Conservation (phyloP, 2,329 filamentous ascomycete species). For the Magnaporthiopsis incrustans region DNA sequence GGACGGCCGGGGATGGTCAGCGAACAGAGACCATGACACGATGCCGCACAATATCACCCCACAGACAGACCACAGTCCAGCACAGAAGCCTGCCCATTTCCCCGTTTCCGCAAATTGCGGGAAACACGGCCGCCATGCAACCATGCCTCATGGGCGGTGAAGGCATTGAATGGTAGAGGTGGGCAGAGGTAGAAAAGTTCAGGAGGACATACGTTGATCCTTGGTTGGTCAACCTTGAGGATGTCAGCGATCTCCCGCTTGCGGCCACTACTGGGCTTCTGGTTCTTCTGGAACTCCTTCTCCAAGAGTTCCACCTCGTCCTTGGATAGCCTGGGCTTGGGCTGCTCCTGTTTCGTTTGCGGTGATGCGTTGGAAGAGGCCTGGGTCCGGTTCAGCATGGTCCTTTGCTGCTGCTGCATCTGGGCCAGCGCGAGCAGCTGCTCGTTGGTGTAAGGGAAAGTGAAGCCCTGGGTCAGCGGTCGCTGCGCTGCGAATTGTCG, state of each 20-base stretch:
- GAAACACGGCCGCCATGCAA: background rate
- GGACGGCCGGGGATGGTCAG: constrained; percentile 20
- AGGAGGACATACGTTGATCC: constrained; percentile 47
- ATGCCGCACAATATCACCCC: background rate
- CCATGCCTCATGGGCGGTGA: background rate
- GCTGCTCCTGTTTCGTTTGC: constrained; percentile 30
- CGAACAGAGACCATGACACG: background rate
- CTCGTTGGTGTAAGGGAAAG: constrained; percentile 10
- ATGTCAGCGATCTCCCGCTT: constrained; percentile 54
- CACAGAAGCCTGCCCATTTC: background rate
- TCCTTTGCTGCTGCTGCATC: constrained; percentile 14
- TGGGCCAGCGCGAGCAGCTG: constrained; percentile 12
- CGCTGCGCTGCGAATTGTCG: constrained; percentile 1
- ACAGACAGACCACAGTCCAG: background rate
- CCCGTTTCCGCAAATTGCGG: background rate
- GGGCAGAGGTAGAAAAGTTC: constrained; percentile 11
- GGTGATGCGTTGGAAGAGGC: constrained; percentile 14
- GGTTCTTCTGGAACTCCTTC: constrained; percentile 54
- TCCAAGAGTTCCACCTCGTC: constrained; percentile 53
- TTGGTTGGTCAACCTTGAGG: constrained; percentile 54
- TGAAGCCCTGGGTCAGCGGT: constrained; percentile 7
- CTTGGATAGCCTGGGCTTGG: constrained; percentile 47
- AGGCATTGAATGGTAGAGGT: background rate
- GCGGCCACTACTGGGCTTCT: constrained; percentile 53
- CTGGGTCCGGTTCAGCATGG: constrained; percentile 14